Evolutionary conservation across 1,284 basidiomycete genomes (phyloP).

Genomic region (Neotropicomus parvogracilis): DNA sequence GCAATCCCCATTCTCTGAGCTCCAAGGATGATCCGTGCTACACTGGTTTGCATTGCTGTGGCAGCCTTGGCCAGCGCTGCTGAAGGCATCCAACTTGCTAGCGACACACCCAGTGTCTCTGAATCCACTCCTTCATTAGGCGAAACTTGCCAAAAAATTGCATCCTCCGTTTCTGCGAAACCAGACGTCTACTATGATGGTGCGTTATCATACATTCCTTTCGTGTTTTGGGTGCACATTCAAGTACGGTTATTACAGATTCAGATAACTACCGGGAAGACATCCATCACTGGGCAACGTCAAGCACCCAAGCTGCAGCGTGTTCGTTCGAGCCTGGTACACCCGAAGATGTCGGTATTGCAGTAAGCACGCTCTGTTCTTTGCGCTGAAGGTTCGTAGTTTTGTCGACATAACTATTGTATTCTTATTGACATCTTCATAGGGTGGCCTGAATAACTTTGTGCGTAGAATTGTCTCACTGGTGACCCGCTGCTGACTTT

Average conservation of each 20-base stretch:
- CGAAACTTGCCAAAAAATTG: conserved; percentile 5
- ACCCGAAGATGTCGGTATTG: conserved; percentile 41
- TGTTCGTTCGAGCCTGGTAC: conserved; percentile 54
- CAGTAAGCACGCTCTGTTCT: conserved; percentile 38
- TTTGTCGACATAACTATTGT: neutral
- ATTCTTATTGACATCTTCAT: conserved; percentile 1
- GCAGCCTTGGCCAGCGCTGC: neutral
- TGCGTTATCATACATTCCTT: neutral
- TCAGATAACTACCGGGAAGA: conserved; percentile 35
- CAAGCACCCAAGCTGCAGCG: conserved; percentile 39
- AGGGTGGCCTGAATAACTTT: too few relatives aligned
- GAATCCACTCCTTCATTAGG: neutral
- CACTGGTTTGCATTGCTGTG: neutral
- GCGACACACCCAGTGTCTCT: neutral
- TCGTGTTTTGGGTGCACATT: neutral
- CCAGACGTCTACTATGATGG: conserved; percentile 14
- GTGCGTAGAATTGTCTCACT: conserved; percentile 16
- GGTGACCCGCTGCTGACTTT: neutral
- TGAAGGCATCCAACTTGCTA: neutral
- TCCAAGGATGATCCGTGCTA: too few relatives aligned
- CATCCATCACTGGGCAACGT: conserved; percentile 45
- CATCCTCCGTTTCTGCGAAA: conserved; percentile 11
- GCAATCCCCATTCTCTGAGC: too few relatives aligned
- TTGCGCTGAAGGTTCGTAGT: too few relatives aligned
- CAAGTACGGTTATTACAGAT: neutral